Conservation (phyloP, 2,329 filamentous ascomycete genomes). For the Helotiales sp. region DNA sequence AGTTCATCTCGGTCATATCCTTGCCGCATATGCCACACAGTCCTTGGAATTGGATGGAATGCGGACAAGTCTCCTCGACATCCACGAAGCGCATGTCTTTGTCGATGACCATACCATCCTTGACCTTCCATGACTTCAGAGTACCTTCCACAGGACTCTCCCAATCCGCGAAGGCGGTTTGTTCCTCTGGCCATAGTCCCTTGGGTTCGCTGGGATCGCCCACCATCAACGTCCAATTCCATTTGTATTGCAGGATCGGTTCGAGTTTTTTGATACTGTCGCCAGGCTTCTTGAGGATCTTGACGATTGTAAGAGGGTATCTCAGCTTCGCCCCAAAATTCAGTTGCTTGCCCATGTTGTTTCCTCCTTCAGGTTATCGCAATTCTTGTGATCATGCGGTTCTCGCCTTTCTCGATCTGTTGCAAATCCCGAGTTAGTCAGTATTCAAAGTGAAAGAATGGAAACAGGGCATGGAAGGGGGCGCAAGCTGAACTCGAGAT, state of each 20-base stretch:
- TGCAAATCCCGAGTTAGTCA: constrained; percentile 25
- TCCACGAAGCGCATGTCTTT: constrained; percentile 67
- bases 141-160: constrained; percentile 83
- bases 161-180: constrained; percentile 76
- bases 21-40: constrained; percentile 92
- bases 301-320: constrained; percentile 92
- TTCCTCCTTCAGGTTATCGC: constrained; percentile 38
- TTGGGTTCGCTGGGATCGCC: constrained; percentile 59
- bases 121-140: constrained; percentile 77
- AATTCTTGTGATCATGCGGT: constrained; percentile 41
- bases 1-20: constrained; percentile 92
- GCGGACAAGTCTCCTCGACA: constrained; percentile 88
- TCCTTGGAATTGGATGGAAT: constrained; percentile 89
- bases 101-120: constrained; percentile 66
- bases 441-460: not conserved
- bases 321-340: constrained; percentile 68
- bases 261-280: constrained; percentile 78
- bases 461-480: not conserved
- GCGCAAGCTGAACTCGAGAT: constrained; percentile 19
- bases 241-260: constrained; percentile 84
- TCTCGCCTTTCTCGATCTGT: constrained; percentile 26
- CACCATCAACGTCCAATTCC: constrained; percentile 77
- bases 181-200: constrained; percentile 66
- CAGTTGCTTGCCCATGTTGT: constrained; percentile 53
- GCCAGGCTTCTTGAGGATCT: constrained; percentile 76